Evolutionary conservation across 164 flowering plant genomes (phyloP).

Genomic region (Magnolia sinica): DNA sequence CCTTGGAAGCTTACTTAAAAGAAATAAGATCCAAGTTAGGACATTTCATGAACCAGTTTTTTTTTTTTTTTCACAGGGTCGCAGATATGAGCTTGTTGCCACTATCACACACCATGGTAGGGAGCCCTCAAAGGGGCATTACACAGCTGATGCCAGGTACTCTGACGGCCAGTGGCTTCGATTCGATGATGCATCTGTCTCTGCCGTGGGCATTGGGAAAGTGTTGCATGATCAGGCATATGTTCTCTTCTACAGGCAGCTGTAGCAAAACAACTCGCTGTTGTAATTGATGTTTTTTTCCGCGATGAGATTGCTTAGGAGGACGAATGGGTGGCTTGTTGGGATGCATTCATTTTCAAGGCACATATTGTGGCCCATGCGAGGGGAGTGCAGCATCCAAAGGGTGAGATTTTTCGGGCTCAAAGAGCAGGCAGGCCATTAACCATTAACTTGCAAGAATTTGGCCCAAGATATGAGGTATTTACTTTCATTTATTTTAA

Average conservation of each 20-base stretch:
- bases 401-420: background rate
- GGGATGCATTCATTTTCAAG: background rate
- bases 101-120: slow-evolving; percentile 90
- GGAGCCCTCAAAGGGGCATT: slow-evolving; percentile 90
- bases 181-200: slow-evolving; percentile 79
- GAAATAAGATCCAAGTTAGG: background rate
- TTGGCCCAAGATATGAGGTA: background rate
- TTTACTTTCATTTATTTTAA: background rate
- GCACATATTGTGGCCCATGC: background rate
- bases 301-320: background rate
- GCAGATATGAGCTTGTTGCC: slow-evolving; percentile 82
- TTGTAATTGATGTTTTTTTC: background rate
- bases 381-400: background rate
- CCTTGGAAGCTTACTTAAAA: background rate
- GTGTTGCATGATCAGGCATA: slow-evolving; percentile 91
- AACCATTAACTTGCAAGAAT: background rate
- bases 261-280: slow-evolving; percentile 4
- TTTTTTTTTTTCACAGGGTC: slow-evolving; percentile 41
- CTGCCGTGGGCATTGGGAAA: slow-evolving; percentile 44
- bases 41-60: too few species aligned
- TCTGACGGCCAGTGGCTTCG: slow-evolving; percentile 69
- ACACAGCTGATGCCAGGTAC: slow-evolving; percentile 73
- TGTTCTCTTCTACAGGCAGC: slow-evolving; percentile 81
- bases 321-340: background rate
- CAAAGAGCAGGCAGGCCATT: background rate